A percentile compares a stretch with the other conserved stretches of the same genome.
phyloP scores from a whole-genome alignment of 331 rosid species.

The Erythrophleum ivorense region DNA sequence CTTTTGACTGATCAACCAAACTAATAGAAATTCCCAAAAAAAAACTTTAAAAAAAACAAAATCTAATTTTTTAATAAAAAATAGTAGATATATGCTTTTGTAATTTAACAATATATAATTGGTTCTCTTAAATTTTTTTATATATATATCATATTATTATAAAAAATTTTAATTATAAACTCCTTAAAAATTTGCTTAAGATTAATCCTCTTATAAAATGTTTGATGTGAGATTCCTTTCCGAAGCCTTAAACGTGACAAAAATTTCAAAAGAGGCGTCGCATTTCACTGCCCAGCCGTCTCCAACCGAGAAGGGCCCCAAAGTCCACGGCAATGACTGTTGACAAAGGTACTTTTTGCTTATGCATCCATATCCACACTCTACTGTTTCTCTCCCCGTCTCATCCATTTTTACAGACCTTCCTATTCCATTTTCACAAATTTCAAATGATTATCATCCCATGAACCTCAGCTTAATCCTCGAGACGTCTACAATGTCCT shows the following conservation, averaged over 20 bases:
- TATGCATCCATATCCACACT: background rate
- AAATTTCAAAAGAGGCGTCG: conserved; percentile 12
- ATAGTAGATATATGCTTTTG: too few relatives aligned
- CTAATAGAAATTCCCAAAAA: too few relatives aligned
- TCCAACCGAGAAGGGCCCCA: background rate
- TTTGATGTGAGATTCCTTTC: background rate
- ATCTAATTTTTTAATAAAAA: too few relatives aligned
- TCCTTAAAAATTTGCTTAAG: too few relatives aligned
- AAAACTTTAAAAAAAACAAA: too few relatives aligned
- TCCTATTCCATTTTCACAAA: background rate
- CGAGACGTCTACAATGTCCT: background rate
- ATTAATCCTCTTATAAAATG: too few relatives aligned
- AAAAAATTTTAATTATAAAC: too few relatives aligned
- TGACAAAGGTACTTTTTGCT: background rate
- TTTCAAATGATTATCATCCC: background rate
- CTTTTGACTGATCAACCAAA: too few relatives aligned
- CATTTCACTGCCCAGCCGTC: background rate
- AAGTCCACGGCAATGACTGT: background rate
- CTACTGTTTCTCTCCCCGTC: background rate
- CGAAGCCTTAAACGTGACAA: background rate
- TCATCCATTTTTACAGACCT: background rate
- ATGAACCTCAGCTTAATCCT: background rate
- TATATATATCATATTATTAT: too few relatives aligned
- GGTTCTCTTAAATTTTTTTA: too few relatives aligned
- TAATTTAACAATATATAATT: too few relatives aligned